phyloP scores from a whole-genome alignment of 129 eudicot genomes.

The Centella asiatica region DNA sequence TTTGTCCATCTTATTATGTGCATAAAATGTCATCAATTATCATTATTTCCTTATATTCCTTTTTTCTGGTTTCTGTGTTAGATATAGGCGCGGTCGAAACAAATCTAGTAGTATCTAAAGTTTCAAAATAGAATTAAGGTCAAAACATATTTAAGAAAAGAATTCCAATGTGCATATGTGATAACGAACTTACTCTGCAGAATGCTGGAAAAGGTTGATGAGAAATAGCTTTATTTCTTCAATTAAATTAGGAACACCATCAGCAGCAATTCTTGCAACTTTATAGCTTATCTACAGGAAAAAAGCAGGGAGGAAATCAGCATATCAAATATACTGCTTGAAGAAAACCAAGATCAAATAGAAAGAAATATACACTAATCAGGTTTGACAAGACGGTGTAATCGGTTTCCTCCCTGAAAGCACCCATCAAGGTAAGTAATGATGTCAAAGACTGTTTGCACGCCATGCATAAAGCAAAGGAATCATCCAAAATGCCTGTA shows the following conservation, averaged over 20 bases:
- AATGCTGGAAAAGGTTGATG: conserved; percentile 67
- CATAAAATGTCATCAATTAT: neutral
- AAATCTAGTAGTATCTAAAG: neutral
- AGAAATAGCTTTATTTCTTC: conserved; percentile 52
- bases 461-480: conserved; percentile 81
- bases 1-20: neutral
- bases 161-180: neutral
- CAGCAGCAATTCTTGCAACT: conserved; percentile 74
- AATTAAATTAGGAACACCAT: conserved; percentile 60
- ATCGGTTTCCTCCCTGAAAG: conserved; percentile 79
- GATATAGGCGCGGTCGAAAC: neutral
- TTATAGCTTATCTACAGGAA: conserved; percentile 57
- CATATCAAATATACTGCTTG: neutral
- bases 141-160: neutral
- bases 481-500: conserved; percentile 85
- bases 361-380: conserved; percentile 40
- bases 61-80: neutral
- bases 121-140: neutral
- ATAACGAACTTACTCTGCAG: conserved; percentile 64
- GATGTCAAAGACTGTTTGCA: conserved; percentile 72
- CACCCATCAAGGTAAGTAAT: conserved; percentile 74
- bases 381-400: conserved; percentile 84
- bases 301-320: neutral
- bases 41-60: neutral
- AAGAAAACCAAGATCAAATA: neutral